These are phyloP conservation scores for Bremia lactucae DNA, from an alignment of 352 stramenopile genomes.

Conservation along the genomic window DNA sequence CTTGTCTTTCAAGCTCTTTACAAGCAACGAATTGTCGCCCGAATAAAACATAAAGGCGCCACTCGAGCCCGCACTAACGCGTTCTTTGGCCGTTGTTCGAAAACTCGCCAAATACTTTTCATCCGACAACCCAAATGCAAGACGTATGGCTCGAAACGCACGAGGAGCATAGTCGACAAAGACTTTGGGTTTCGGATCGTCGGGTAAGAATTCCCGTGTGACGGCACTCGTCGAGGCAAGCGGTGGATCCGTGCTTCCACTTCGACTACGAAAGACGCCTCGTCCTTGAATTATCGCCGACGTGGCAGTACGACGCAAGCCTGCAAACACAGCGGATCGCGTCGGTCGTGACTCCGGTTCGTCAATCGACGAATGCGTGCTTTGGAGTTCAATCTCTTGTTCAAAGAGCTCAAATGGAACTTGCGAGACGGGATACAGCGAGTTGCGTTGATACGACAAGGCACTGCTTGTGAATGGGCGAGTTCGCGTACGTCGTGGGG, in stretches of 20 bases:
- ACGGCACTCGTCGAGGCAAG: slow-evolving; percentile 3
- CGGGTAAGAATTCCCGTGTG: slow-evolving; percentile 16
- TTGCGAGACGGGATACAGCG: slow-evolving; percentile 59
- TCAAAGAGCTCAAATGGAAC: slow-evolving; percentile 72
- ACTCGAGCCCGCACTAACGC: slow-evolving; percentile 61
- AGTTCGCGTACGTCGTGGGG: slow-evolving; percentile 1
- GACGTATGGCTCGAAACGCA: slow-evolving; percentile 52
- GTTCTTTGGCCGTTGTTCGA: slow-evolving; percentile 64
- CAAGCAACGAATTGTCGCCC: slow-evolving; percentile 58
- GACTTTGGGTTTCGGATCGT: slow-evolving; percentile 51
- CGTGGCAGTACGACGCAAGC: slow-evolving; percentile 35
- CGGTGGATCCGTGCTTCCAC: slow-evolving; percentile 9
- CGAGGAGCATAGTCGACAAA: slow-evolving; percentile 69
- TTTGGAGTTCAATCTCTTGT: slow-evolving; percentile 61
- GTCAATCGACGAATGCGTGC: slow-evolving; percentile 23
- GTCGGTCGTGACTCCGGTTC: slow-evolving; percentile 11
- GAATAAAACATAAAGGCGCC: slow-evolving; percentile 81
- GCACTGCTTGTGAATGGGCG: slow-evolving; percentile 7
- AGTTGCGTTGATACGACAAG: slow-evolving; percentile 29
- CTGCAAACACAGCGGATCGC: slow-evolving; percentile 34
- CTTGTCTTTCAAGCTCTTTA: slow-evolving; percentile 71
- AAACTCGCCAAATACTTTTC: slow-evolving; percentile 67
- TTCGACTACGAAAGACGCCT: slow-evolving; percentile 20
- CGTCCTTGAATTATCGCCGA: slow-evolving; percentile 24
- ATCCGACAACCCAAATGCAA: slow-evolving; percentile 51